Conservation (phyloP, 2,329 filamentous ascomycete species). For the Cladosporium cucumerinum region DNA sequence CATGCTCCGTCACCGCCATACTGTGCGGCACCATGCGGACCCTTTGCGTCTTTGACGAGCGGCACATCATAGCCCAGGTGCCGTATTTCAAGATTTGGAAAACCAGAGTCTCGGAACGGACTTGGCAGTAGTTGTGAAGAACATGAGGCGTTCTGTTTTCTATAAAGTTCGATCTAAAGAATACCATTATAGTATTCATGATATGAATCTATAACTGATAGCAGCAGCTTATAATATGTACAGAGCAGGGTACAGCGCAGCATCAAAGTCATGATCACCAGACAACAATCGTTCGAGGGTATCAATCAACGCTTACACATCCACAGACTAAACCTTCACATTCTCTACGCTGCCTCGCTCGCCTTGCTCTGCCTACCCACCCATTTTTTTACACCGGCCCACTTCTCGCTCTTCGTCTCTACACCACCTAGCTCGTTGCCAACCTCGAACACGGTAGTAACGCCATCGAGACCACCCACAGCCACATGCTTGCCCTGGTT, state of each 20-base stretch:
- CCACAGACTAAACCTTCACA: background rate
- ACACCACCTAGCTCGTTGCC: slow-evolving; percentile 76
- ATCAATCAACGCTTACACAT: background rate
- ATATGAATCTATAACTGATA: too few species aligned
- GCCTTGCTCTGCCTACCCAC: slow-evolving; percentile 51
- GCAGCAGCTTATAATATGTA: background rate
- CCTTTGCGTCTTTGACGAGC: background rate
- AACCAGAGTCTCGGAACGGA: background rate
- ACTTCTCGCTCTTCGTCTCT: slow-evolving; percentile 80
- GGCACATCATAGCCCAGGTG: background rate
- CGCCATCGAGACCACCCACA: slow-evolving; percentile 86
- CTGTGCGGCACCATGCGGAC: background rate
- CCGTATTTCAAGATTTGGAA: background rate
- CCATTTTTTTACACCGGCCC: slow-evolving; percentile 88
- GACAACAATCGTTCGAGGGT: background rate
- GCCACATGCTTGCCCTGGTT: slow-evolving; percentile 83
- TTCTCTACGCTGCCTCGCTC: background rate
- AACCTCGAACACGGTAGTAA: slow-evolving; percentile 90
- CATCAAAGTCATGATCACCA: background rate
- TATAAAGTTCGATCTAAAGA: too few species aligned
- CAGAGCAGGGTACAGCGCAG: background rate
- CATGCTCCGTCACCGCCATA: background rate
- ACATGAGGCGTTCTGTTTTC: background rate
- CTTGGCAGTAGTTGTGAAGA: background rate
- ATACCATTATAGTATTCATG: too few species aligned